Conservation (phyloP, 495 filamentous ascomycete genomes). For the Extremus antarcticus region DNA sequence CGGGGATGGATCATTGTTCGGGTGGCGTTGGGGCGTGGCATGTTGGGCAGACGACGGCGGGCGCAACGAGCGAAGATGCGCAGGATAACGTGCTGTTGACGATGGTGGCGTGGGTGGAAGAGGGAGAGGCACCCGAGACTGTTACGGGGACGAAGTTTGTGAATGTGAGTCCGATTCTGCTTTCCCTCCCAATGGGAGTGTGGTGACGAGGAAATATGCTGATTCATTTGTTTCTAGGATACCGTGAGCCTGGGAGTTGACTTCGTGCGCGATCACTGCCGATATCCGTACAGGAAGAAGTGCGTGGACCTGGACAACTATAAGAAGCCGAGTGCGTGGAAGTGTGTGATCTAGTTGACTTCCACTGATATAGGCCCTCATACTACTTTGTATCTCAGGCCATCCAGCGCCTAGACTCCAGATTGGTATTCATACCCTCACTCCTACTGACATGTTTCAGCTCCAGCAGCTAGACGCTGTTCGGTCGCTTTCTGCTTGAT, state of each 20-base stretch:
- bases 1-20: conserved; percentile 44
- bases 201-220: neutral
- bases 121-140: conserved; percentile 44
- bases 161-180: conserved; percentile 1
- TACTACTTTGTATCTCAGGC: too few species aligned
- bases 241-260: conserved; percentile 9
- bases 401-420: too few species aligned
- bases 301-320: conserved; percentile 13
- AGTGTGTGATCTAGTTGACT: conserved; percentile 12
- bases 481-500: too few species aligned
- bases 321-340: conserved; percentile 10
- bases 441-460: too few species aligned
- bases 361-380: too few species aligned
- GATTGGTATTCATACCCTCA: too few species aligned
- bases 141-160: conserved; percentile 43
- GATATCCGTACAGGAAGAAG: conserved; percentile 7
- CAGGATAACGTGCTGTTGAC: conserved; percentile 30
- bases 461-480: too few species aligned
- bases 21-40: conserved; percentile 40
- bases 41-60: conserved; percentile 37
- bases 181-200: neutral
- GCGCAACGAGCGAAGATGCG: conserved; percentile 3
- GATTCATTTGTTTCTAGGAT: conserved; percentile 2
- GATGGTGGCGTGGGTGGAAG: conserved; percentile 52
- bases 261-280: conserved; percentile 14